A percentile compares a stretch with the other conserved stretches of the same genome.
Evolutionary conservation across 305 asterid species (phyloP).

Genomic region (Striga hermonthica): DNA sequence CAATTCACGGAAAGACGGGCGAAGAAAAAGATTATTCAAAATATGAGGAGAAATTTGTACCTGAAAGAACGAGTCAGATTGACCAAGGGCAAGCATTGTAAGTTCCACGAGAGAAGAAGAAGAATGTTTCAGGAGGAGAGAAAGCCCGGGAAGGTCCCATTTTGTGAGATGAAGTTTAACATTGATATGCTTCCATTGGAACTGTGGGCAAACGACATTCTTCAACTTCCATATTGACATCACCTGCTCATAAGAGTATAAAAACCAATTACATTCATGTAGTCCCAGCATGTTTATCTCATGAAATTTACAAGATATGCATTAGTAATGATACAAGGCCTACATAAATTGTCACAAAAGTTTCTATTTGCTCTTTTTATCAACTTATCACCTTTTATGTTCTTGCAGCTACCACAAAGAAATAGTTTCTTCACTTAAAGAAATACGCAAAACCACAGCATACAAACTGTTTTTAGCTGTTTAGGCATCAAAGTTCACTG

Average conservation of each 20-base stretch:
- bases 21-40: neutral
- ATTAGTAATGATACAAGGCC: too few species aligned
- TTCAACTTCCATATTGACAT: slow-evolving; percentile 22
- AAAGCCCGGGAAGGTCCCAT: slow-evolving; percentile 30
- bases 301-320: too few species aligned
- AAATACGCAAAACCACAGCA: too few species aligned
- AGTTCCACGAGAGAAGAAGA: slow-evolving; percentile 12
- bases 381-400: too few species aligned
- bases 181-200: slow-evolving; percentile 16
- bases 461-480: too few species aligned
- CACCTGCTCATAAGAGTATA: slow-evolving; percentile 15
- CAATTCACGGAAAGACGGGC: neutral
- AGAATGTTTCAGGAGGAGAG: slow-evolving; percentile 13
- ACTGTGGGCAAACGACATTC: slow-evolving; percentile 2
- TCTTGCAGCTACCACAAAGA: too few species aligned
- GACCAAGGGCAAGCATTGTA: neutral
- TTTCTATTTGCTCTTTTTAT: too few species aligned
- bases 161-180: slow-evolving; percentile 6
- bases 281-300: neutral
- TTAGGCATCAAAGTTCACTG: too few species aligned
- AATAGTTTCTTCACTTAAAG: too few species aligned
- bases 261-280: neutral
- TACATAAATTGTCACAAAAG: too few species aligned
- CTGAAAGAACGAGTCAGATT: neutral
- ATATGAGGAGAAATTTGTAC: neutral